A percentile compares a stretch with the other conserved stretches of the same genome.
These are phyloP conservation scores for Reticulascus tulasneorum DNA, from an alignment of 2,329 filamentous ascomycete genomes.

Conservation along the genomic window DNA sequence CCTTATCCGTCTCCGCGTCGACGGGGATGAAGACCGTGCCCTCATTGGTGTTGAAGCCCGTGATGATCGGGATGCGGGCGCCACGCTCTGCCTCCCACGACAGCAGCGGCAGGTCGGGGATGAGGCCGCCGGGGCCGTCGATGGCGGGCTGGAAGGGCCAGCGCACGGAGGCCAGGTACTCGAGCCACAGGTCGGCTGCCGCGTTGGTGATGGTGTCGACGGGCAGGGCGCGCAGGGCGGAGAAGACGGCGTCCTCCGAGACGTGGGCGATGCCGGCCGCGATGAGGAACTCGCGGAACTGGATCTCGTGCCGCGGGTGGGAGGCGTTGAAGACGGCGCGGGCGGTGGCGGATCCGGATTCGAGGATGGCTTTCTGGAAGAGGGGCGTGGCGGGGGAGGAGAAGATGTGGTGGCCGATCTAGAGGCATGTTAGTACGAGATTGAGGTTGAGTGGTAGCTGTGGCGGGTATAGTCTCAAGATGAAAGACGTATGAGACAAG, in stretches of 20 bases:
- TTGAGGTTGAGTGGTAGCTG: too few relatives aligned
- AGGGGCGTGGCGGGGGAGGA: slow-evolving; percentile 36
- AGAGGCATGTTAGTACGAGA: slow-evolving; percentile 10
- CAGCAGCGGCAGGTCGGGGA: slow-evolving; percentile 54
- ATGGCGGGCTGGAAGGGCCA: slow-evolving; percentile 70
- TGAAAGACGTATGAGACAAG: slow-evolving; percentile 8
- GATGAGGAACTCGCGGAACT: slow-evolving; percentile 52
- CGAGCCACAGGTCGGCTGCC: slow-evolving; percentile 38
- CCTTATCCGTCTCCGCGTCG: slow-evolving; percentile 34
- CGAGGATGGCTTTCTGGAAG: slow-evolving; percentile 52
- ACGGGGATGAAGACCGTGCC: slow-evolving; percentile 60
- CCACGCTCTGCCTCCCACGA: slow-evolving; percentile 51
- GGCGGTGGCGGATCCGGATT: slow-evolving; percentile 54
- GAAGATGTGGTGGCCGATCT: slow-evolving; percentile 67
- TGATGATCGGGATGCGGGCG: slow-evolving; percentile 58
- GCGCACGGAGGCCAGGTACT: slow-evolving; percentile 38
- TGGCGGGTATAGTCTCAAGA: background rate
- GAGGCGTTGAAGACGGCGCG: slow-evolving; percentile 48
- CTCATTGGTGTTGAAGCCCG: slow-evolving; percentile 69
- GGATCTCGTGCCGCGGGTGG: slow-evolving; percentile 53
- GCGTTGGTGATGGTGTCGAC: slow-evolving; percentile 34
- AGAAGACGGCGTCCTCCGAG: slow-evolving; percentile 45
- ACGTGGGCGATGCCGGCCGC: slow-evolving; percentile 47
- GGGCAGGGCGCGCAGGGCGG: slow-evolving; percentile 42
- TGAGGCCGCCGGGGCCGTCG: slow-evolving; percentile 50